Base-by-base conservation (phyloP, 202 grass and related monocot genomes). In the Musa balbisiana region DNA sequence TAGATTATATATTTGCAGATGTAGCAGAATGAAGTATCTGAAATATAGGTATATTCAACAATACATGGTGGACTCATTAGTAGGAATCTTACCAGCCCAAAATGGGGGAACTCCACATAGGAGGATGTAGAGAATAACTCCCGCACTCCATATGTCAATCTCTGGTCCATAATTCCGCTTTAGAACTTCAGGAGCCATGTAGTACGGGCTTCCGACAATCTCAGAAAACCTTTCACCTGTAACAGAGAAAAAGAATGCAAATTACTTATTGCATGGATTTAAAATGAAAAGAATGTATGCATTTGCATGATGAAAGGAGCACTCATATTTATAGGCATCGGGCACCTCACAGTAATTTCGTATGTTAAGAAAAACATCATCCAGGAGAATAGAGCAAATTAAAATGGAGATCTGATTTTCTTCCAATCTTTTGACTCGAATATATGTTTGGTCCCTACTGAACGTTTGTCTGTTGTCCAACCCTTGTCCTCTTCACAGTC, bases 131-230 rank as follows among this genome's bases (percentile, higher is more conserved):
- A 99, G 79, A 73, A 99, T 99, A 80, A 99, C 95, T 79, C 95
- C 95, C 6, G 91, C 95, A 21, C 95, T 99, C 95, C 95, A 99
- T 69, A 99, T 95, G 73, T 99, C 95, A 73, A 99, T 99, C 88
- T 99, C 95, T 29, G 89, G 95, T 69, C 95, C 95, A 76, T 99
- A 99, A 75, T 95, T 99, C 74, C 95, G 83, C 84, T 95, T 99
- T 71, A 99, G 76, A 76, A 99, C 95, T 84, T 99, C 95, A 1
- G 95, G 95, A 71, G 95, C 91, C 95, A 99, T 99, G 80, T 99
- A 99, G 80, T 99, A 99, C 21, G 95, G 95, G 79, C 95, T 99
- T 84, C 95, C 95, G 27, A 99, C 95, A 80, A 99, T 99, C 90
- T 99, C 95, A 82, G 95, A 99, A 82, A 95, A 99, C 14, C 80